Evolutionary conservation across 2,329 filamentous ascomycete species (phyloP).

Genomic region (Penicillium sumatraense): DNA sequence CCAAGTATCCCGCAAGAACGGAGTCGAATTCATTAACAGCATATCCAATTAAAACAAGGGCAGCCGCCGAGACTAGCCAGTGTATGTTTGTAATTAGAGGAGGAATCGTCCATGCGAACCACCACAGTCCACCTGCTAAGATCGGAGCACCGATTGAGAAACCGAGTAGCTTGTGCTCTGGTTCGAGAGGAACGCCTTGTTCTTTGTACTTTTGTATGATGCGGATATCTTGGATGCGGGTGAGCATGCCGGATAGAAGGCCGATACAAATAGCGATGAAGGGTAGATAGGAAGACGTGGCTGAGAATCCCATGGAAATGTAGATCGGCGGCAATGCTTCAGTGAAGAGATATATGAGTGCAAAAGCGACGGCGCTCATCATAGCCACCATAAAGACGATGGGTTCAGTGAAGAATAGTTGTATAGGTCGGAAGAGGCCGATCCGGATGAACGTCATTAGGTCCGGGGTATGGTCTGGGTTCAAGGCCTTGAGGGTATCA

Average conservation of each 20-base stretch:
- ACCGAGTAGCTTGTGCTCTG: constrained; percentile 55
- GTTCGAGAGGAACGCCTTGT: constrained; percentile 31
- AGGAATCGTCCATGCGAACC: constrained; percentile 54
- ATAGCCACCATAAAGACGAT: constrained; percentile 48
- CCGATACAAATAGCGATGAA: constrained; percentile 48
- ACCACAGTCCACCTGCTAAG: constrained; percentile 51
- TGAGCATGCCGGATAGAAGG: constrained; percentile 36
- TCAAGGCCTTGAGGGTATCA: constrained; percentile 33
- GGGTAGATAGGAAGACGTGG: constrained; percentile 39
- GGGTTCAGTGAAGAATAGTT: constrained; percentile 51
- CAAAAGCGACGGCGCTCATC: constrained; percentile 47
- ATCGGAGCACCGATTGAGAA: constrained; percentile 52
- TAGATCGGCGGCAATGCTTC: constrained; percentile 41
- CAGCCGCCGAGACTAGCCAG: constrained; percentile 46
- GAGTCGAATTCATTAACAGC: constrained; percentile 52
- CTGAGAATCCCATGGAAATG: constrained; percentile 36
- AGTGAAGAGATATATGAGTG: constrained; percentile 54
- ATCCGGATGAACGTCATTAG: constrained; percentile 39
- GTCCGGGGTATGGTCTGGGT: constrained; percentile 43
- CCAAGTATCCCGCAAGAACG: constrained; percentile 32
- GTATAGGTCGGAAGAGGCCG: constrained; percentile 42
- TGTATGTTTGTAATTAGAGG: constrained; percentile 37
- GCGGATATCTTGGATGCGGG: constrained; percentile 47
- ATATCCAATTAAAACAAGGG: constrained; percentile 50
- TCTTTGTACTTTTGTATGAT: constrained; percentile 31